These are phyloP conservation scores for Aspergillus ochraceus DNA, from an alignment of 2,329 filamentous ascomycete species.

Conservation along the genomic window DNA sequence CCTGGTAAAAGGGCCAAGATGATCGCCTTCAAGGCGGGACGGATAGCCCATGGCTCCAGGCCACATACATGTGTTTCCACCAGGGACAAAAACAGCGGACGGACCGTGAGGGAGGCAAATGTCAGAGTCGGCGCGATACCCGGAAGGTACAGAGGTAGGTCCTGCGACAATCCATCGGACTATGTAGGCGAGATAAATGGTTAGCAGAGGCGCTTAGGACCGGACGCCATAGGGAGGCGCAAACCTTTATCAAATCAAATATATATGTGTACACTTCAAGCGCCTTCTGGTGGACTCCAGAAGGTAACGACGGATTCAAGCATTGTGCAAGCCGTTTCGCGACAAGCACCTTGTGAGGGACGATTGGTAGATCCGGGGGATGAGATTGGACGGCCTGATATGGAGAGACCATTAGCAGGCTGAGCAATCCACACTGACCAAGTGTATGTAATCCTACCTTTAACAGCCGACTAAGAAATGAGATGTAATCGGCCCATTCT, in stretches of 20 bases:
- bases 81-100: constrained; percentile 79
- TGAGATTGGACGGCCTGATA: constrained; percentile 81
- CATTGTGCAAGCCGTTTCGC: constrained; percentile 94
- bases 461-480: constrained; percentile 84
- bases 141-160: constrained; percentile 85
- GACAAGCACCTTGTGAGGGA: constrained; percentile 80
- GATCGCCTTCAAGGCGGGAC: constrained; percentile 86
- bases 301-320: constrained; percentile 86
- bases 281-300: constrained; percentile 95
- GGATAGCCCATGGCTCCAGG: constrained; percentile 68
- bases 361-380: constrained; percentile 66
- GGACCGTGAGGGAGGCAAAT: constrained; percentile 89
- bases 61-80: constrained; percentile 77
- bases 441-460: constrained; percentile 60
- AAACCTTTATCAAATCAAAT: constrained; percentile 78
- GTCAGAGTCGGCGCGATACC: constrained; percentile 86
- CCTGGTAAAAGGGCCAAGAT: constrained; percentile 87
- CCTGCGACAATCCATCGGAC: constrained; percentile 72
- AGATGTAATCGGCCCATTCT: constrained; percentile 99
- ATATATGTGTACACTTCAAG: constrained; percentile 91
- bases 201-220: constrained; percentile 11
- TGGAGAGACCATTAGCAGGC: not conserved
- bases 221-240: constrained; percentile 15
- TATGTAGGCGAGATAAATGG: constrained; percentile 24
- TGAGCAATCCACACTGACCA: not conserved